These are phyloP conservation scores for Aspergillus saccharolyticus DNA, from an alignment of 495 filamentous ascomycete species.

Conservation along the genomic window DNA sequence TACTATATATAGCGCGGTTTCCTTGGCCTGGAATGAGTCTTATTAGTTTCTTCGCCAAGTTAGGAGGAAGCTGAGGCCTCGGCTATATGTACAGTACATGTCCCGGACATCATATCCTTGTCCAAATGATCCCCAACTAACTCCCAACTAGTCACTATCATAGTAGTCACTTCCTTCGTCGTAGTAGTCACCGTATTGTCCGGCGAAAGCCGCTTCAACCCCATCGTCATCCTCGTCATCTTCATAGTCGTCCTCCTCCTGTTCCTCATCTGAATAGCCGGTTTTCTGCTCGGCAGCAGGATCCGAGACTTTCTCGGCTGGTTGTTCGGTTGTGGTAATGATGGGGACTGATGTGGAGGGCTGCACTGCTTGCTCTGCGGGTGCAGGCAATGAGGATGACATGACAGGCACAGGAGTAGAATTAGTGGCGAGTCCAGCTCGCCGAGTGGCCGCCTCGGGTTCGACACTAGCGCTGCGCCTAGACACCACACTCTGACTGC, in stretches of 20 bases:
- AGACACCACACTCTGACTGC: slow-evolving; percentile 36
- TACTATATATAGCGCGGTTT: neutral
- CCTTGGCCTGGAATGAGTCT: neutral
- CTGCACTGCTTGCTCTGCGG: slow-evolving; percentile 8
- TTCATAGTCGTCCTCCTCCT: slow-evolving; percentile 25
- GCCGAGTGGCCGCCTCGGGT: slow-evolving; percentile 22
- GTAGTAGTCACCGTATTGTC: slow-evolving; percentile 32
- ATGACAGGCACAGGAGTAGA: slow-evolving; percentile 20
- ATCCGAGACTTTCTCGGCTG: slow-evolving; percentile 16
- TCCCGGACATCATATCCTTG: neutral
- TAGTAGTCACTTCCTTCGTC: slow-evolving; percentile 33
- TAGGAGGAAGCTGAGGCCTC: neutral
- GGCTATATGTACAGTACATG: slow-evolving; percentile 4
- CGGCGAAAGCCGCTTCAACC: slow-evolving; percentile 38
- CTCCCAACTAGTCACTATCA: slow-evolving; percentile 26
- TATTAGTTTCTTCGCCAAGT: neutral
- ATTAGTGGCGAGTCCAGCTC: slow-evolving; percentile 18
- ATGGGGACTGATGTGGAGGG: slow-evolving; percentile 2
- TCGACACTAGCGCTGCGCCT: slow-evolving; percentile 37
- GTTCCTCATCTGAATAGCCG: slow-evolving; percentile 13
- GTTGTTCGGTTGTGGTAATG: slow-evolving; percentile 4
- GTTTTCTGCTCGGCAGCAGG: slow-evolving; percentile 16
- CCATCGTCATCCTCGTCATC: slow-evolving; percentile 31
- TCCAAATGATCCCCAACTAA: slow-evolving; percentile 3
- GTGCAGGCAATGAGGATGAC: slow-evolving; percentile 9